Percentiles rank a stretch among this genome's conserved stretches.
phyloP scores from a whole-genome alignment of 2,329 filamentous ascomycete genomes.

The Fusarium tupiense region DNA sequence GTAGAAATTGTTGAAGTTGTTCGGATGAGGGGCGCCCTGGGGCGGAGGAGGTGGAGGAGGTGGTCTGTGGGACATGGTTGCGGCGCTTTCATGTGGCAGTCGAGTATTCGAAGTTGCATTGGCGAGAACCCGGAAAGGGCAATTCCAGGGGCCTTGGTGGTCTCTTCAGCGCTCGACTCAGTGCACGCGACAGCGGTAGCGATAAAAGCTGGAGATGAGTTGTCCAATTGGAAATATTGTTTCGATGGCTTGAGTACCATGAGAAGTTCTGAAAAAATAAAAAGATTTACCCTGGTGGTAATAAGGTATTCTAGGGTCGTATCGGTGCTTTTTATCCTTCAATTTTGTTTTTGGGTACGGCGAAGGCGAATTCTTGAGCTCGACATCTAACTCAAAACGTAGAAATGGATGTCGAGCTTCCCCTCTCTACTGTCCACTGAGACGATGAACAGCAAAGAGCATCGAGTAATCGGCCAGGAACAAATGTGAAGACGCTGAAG shows the following conservation, averaged over 20 bases:
- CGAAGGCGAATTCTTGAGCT: neutral
- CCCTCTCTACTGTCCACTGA: neutral
- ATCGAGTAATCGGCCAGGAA: neutral
- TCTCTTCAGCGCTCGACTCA: slow-evolving; percentile 11
- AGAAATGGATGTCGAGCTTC: neutral
- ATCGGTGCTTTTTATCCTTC: slow-evolving; percentile 2
- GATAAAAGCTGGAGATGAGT: neutral
- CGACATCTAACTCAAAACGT: neutral
- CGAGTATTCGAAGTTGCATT: slow-evolving; percentile 42
- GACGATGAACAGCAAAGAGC: neutral
- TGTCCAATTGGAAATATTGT: slow-evolving; percentile 8
- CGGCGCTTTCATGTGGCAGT: slow-evolving; percentile 36
- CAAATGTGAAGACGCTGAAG: neutral
- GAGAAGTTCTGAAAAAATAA: neutral
- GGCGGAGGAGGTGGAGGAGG: slow-evolving; percentile 49
- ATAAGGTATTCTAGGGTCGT: neutral
- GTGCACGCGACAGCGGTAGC: slow-evolving; percentile 10
- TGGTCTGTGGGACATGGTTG: slow-evolving; percentile 50
- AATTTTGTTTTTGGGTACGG: neutral
- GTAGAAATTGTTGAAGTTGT: slow-evolving; percentile 48
- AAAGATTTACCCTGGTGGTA: neutral
- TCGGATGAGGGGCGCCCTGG: slow-evolving; percentile 28
- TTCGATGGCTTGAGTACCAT: slow-evolving; percentile 6
- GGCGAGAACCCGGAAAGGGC: slow-evolving; percentile 28
- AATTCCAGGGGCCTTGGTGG: slow-evolving; percentile 12